Evolutionary conservation across 2,329 filamentous ascomycete genomes (phyloP).

Genomic region (Venturia aucupariae): DNA sequence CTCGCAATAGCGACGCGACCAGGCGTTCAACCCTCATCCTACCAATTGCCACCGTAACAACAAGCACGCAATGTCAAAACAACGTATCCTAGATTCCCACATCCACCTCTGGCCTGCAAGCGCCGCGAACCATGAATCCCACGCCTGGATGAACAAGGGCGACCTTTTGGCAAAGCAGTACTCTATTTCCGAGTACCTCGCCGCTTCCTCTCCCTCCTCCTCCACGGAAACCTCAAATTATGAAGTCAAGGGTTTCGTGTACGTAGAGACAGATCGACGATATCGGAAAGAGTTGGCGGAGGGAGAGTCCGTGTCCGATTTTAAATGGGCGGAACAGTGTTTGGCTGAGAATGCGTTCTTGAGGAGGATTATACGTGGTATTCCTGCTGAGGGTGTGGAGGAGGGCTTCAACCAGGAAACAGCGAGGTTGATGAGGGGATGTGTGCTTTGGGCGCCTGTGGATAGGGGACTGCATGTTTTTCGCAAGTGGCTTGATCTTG

Average conservation of each 20-base stretch:
- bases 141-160: conserved; percentile 59
- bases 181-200: conserved; percentile 53
- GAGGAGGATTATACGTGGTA: conserved; percentile 54
- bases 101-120: conserved; percentile 75
- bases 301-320: conserved; percentile 21
- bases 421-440: conserved; percentile 51
- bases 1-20: not conserved
- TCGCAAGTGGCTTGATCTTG: conserved; percentile 48
- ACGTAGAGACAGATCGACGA: conserved; percentile 71
- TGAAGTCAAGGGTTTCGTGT: conserved; percentile 56
- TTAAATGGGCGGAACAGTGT: conserved; percentile 55
- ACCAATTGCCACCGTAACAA: not conserved
- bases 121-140: conserved; percentile 48
- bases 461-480: conserved; percentile 53
- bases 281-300: conserved; percentile 12
- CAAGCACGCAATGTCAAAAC: conserved; percentile 19
- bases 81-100: conserved; percentile 71
- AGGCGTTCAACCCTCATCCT: not conserved
- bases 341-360: conserved; percentile 65
- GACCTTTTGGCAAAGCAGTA: conserved; percentile 54
- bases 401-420: conserved; percentile 50
- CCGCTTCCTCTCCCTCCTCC: conserved; percentile 20
- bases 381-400: conserved; percentile 43
- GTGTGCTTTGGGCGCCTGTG: conserved; percentile 82
- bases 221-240: conserved; percentile 16